These are phyloP conservation scores for Hypseocharis bilobata DNA, from an alignment of 441 rosid species.

Conservation along the genomic window DNA sequence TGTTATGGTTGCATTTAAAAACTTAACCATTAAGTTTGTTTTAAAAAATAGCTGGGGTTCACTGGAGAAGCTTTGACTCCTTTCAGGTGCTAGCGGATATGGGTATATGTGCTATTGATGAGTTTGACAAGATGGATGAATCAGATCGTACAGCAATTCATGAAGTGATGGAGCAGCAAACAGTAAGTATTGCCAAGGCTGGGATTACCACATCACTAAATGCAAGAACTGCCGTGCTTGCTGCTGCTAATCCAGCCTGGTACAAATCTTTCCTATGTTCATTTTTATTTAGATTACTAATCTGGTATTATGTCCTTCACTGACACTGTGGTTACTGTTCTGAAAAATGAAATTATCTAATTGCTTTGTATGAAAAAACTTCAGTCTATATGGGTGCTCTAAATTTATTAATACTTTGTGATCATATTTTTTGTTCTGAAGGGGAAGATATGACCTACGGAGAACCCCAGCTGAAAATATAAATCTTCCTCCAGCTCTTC, in stretches of 20 bases:
- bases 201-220: conserved; percentile 97
- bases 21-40: not conserved
- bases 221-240: conserved; percentile 96
- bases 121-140: conserved; percentile 99
- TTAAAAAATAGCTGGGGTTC: conserved; percentile 13
- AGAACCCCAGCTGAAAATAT: conserved; percentile 99
- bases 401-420: conserved; percentile 13
- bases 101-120: conserved; percentile 99
- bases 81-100: conserved; percentile 95
- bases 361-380: conserved; percentile 9
- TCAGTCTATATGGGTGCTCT: conserved; percentile 5
- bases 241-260: conserved; percentile 99
- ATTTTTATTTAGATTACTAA: conserved; percentile 7
- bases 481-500: conserved; percentile 90
- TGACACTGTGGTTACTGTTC: conserved; percentile 1
- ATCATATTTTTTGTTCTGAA: conserved; percentile 26
- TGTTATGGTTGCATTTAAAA: not conserved
- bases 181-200: conserved; percentile 99
- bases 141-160: conserved; percentile 98
- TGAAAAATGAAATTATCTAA: not conserved
- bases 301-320: not conserved
- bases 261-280: conserved; percentile 26
- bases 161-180: conserved; percentile 99
- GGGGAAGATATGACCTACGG: conserved; percentile 95
- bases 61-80: conserved; percentile 7